Conservation (phyloP, 1,139 yeast species). For the Blastobotrys illinoisensis region DNA sequence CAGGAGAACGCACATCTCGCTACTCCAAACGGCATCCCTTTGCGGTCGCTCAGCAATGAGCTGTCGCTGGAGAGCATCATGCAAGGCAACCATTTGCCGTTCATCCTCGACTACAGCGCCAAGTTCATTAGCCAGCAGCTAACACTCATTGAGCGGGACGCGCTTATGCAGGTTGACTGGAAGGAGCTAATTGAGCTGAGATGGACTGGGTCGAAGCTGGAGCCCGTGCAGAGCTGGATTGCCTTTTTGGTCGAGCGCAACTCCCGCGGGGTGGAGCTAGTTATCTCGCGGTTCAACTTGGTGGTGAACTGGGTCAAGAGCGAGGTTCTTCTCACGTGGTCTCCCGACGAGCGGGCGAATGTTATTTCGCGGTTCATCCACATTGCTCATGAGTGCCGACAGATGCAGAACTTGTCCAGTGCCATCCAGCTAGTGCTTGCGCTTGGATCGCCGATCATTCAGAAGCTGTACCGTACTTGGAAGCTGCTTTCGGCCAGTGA, state of each 20-base stretch:
- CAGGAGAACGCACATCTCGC: not conserved
- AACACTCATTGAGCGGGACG: conserved; percentile 80
- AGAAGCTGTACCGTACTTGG: conserved; percentile 70
- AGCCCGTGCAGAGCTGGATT: conserved; percentile 82
- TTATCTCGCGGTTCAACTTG: conserved; percentile 81
- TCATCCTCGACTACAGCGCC: conserved; percentile 67
- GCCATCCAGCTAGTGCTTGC: conserved; percentile 84
- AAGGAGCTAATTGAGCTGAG: conserved; percentile 73
- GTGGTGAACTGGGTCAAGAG: conserved; percentile 89
- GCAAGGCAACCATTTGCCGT: conserved; percentile 58
- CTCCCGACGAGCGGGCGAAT: conserved; percentile 52
- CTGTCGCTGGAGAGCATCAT: conserved; percentile 3
- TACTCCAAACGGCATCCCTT: not conserved
- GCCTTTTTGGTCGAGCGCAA: conserved; percentile 63
- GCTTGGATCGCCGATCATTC: conserved; percentile 64
- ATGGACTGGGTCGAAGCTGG: conserved; percentile 47
- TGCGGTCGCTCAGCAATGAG: not conserved
- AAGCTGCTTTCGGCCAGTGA: conserved; percentile 48
- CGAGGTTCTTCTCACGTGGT: conserved; percentile 68
- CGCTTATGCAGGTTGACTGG: conserved; percentile 86
- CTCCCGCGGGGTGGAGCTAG: conserved; percentile 66
- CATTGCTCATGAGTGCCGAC: conserved; percentile 65
- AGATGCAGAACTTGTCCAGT: conserved; percentile 77
- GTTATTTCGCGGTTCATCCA: conserved; percentile 79
- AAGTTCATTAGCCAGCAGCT: conserved; percentile 66